Percentiles rank a stretch among this genome's conserved stretches.
Conservation (phyloP, 139 green algal species). For the Nannochloris sp. region DNA sequence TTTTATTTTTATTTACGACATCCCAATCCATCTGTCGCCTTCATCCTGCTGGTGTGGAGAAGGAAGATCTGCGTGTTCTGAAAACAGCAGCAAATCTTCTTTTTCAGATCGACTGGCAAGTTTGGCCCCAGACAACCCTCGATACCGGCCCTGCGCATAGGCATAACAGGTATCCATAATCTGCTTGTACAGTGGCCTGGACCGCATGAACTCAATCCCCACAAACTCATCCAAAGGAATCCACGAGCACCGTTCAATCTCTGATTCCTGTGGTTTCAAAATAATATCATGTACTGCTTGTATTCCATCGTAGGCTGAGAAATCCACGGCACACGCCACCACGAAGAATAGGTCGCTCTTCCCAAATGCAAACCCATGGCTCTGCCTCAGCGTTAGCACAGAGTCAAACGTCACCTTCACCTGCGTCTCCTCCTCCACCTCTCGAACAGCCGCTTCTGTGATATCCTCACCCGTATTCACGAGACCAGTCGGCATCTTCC, state of each 20-base stretch:
- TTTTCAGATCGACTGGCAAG: constrained; percentile 11
- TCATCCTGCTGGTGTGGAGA: too few species aligned
- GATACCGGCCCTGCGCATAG: constrained; percentile 18
- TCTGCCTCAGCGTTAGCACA: constrained; percentile 63
- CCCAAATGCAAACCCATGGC: constrained; percentile 68
- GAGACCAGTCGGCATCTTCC: constrained; percentile 78
- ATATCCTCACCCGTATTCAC: constrained; percentile 52
- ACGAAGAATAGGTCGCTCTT: constrained; percentile 78
- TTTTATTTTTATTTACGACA: neutral
- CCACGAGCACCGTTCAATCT: constrained; percentile 50
- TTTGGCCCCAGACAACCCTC: constrained; percentile 19
- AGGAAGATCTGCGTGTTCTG: neutral
- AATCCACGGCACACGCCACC: constrained; percentile 1
- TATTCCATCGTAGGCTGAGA: constrained; percentile 17
- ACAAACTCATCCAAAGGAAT: constrained; percentile 53
- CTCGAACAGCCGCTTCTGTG: constrained; percentile 42
- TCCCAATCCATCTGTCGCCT: constrained; percentile 23
- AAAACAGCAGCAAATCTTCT: constrained; percentile 30
- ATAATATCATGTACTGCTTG: constrained; percentile 19
- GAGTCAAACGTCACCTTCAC: constrained; percentile 35
- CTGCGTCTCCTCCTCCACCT: constrained; percentile 64
- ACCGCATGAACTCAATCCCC: constrained; percentile 14
- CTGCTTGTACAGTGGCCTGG: constrained; percentile 4
- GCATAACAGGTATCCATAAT: constrained; percentile 13
- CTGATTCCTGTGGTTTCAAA: constrained; percentile 46